Base-by-base conservation (phyloP, 805 yeast genomes). In the Ogataea chonburiensis region DNA sequence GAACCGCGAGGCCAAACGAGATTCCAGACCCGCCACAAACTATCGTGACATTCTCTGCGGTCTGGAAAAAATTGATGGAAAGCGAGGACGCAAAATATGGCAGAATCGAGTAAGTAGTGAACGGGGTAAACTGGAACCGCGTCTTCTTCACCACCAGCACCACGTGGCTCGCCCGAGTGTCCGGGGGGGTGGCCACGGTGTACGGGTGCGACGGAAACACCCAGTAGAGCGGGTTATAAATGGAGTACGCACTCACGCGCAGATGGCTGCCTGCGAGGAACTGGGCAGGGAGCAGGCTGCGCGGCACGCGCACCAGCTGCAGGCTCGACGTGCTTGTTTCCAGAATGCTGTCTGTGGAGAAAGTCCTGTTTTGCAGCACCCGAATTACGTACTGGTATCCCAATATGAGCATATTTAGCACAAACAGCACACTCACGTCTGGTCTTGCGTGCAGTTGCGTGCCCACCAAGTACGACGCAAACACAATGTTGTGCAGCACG, bases 11-110 rank as follows among this genome's bases (percentile, higher is more conserved):
- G 3, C 81, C 83, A 36, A 72, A 72, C 0, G 88, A 78, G 8
- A 83, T 71, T 1, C 91, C 89, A 2, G 86, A 75, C 0, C 93
- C 93, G 10, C 89, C 91, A 44, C 81, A 74, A 1, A 82, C 65
- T 13, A 82, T 67, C 11, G 65, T 54, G 1, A 78, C 71, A 24
- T 72, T 69, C 21, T 69, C 70, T 0, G 75, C 79, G 0, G 75
- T 66, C 24, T 61, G 57, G 43, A 74, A 69, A 42, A 75, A 71
- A 13, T 64, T 60, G 9, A 50, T 43, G 9, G 71, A 63, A 4
- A 77, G 37, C 4, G 81, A 66, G 3, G 73, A 66, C n/a, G 40
- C 32, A 31, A 57, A 57, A 48, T 60, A 73, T 5, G 70, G 62
- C 42, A 64, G 62, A 16, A 72, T 42, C 5, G 76, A 64, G 42